These are phyloP conservation scores for Pyricularia sp. DNA, from an alignment of 2,329 filamentous ascomycete species.

Conservation along the genomic window DNA sequence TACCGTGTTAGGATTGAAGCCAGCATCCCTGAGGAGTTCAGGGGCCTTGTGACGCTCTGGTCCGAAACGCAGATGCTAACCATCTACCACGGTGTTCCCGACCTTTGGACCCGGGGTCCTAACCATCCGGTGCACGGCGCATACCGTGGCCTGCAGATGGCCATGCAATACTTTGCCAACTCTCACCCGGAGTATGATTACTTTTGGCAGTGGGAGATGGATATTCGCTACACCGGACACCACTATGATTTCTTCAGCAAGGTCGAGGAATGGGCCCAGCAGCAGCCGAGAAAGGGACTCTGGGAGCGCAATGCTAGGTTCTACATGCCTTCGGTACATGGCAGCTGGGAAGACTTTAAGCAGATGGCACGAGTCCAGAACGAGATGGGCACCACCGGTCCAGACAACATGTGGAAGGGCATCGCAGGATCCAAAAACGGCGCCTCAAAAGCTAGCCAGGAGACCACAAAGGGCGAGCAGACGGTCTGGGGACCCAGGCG, in stretches of 20 bases:
- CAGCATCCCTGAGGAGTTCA: slow-evolving; percentile 74
- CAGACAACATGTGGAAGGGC: slow-evolving; percentile 59
- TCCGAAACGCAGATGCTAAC: slow-evolving; percentile 87
- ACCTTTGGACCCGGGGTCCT: slow-evolving; percentile 56
- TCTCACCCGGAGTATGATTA: slow-evolving; percentile 82
- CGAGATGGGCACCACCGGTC: slow-evolving; percentile 55
- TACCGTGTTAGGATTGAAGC: slow-evolving; percentile 61
- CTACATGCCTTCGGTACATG: slow-evolving; percentile 68
- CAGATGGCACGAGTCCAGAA: slow-evolving; percentile 69
- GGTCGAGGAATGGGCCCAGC: slow-evolving; percentile 57
- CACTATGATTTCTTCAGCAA: slow-evolving; percentile 69
- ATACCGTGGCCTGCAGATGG: slow-evolving; percentile 89
- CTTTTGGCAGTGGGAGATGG: slow-evolving; percentile 96
- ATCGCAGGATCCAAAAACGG: slow-evolving; percentile 25
- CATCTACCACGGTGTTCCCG: slow-evolving; percentile 79
- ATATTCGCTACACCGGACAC: slow-evolving; percentile 82
- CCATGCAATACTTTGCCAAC: slow-evolving; percentile 86
- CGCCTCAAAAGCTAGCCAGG: slow-evolving; percentile 21
- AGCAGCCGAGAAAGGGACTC: slow-evolving; percentile 68
- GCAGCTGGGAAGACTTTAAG: slow-evolving; percentile 70
- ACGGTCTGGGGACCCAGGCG: slow-evolving; percentile 79
- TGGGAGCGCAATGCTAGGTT: slow-evolving; percentile 76
- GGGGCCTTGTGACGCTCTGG: slow-evolving; percentile 83
- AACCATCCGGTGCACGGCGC: slow-evolving; percentile 80
- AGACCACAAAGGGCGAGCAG: slow-evolving; percentile 36